These are phyloP conservation scores for Cordyceps javanica DNA, from an alignment of 2,329 filamentous ascomycete genomes.

Conservation along the genomic window DNA sequence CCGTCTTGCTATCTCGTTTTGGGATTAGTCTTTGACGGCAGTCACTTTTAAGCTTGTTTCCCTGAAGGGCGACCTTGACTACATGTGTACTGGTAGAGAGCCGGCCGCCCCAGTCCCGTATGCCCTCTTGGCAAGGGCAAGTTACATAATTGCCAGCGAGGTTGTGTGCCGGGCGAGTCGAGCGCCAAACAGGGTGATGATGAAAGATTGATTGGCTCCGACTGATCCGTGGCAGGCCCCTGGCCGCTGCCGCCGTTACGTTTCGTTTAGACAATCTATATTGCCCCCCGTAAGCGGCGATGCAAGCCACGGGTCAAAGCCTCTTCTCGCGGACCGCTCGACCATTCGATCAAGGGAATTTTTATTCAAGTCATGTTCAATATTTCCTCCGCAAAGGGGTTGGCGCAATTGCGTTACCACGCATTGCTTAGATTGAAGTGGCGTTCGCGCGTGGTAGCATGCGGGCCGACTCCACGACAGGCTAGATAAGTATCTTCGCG, in stretches of 20 bases:
- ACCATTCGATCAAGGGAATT: no score
- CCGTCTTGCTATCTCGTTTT: not conserved
- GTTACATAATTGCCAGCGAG: not conserved
- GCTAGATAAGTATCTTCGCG: not conserved
- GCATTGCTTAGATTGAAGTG: constrained; percentile 6
- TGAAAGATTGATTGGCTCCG: not conserved
- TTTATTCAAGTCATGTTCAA: no score
- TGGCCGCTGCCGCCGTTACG: not conserved
- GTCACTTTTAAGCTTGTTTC: constrained; percentile 8
- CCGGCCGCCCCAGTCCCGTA: not conserved
- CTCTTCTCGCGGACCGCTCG: not conserved
- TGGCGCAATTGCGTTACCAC: not conserved
- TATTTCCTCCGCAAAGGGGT: not conserved
- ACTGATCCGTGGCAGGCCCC: not conserved
- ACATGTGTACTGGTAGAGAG: not conserved
- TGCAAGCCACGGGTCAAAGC: not conserved
- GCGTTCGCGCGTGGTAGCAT: not conserved
- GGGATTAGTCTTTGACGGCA: not conserved
- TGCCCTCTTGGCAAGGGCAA: not conserved
- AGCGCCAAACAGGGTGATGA: not conserved
- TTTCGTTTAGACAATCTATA: not conserved
- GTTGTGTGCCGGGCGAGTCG: not conserved
- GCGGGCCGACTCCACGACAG: constrained; percentile 1
- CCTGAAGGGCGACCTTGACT: not conserved
- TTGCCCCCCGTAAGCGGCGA: not conserved